phyloP scores from a whole-genome alignment of 306 rosid genomes.

The Morella rubra region DNA sequence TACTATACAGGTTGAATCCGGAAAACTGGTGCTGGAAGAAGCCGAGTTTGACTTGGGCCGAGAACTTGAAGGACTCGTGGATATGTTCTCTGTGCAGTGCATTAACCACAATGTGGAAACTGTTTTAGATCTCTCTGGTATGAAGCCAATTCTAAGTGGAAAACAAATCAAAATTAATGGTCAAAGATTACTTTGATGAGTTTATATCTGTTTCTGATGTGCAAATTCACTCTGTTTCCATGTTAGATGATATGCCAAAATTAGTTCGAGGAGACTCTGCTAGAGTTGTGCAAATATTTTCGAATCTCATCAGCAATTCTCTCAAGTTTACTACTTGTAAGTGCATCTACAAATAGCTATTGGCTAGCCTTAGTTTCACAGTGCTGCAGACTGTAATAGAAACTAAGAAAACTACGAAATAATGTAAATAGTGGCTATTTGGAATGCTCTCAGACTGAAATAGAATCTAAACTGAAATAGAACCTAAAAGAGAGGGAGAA shows the following conservation, averaged over 20 bases:
- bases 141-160: constrained; percentile 17
- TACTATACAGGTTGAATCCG: constrained; percentile 82
- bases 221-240: constrained; percentile 21
- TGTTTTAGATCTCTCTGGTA: constrained; percentile 90
- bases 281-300: constrained; percentile 95
- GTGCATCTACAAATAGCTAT: constrained; percentile 25
- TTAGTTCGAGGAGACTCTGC: constrained; percentile 93
- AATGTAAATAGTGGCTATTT: background rate
- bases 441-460: background rate
- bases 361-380: constrained; percentile 1
- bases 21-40: constrained; percentile 90
- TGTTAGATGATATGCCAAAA: constrained; percentile 87
- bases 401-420: background rate
- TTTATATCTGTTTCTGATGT: constrained; percentile 13
- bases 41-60: constrained; percentile 92
- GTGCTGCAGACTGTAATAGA: background rate
- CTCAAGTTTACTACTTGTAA: constrained; percentile 93
- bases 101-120: constrained; percentile 95
- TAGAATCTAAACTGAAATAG: background rate
- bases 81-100: constrained; percentile 98
- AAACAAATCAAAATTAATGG: constrained; percentile 19
- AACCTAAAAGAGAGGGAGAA: background rate
- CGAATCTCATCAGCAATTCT: constrained; percentile 93
- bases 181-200: constrained; percentile 8
- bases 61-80: constrained; percentile 97